Base-by-base conservation (phyloP, 2,329 filamentous ascomycete genomes). In the Alternaria novae-zelandiae region DNA sequence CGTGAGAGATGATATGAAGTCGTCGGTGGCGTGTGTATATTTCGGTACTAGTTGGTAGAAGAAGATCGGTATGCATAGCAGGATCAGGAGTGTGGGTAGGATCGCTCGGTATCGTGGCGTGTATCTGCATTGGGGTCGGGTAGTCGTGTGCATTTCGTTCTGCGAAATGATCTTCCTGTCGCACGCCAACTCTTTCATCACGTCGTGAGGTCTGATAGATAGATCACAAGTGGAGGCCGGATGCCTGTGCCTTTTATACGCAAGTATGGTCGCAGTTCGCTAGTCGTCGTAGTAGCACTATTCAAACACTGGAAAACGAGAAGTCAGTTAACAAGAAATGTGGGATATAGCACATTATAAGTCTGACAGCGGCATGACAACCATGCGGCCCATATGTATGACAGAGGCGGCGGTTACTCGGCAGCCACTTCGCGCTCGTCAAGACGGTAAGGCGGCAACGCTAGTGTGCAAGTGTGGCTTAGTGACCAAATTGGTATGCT, bases 11-110 rank as follows among this genome's bases (percentile, higher is more conserved):
- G 26, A 36, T 28, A 51, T n/a, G 12, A 60, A 17, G 3, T 12
- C n/a, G 28, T 56, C 50, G 15, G 51, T 46, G 6, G 45, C 26
- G 12, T 17, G 12, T 5, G 56, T 59, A n/a, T 54, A 58, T 13
- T 25, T 45, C 2, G 61, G 63, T 3, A 63, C 25, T 21, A 66
- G 51, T 10, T 63, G 59, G 43, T 65, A 65, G 55, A 65, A 50
- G 41, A 65, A 56, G 26, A 65, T 23, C n/a, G 61, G 59, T 36
- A 63, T 46, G 17, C 63, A 63, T 9, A 55, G 26, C 28, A 53
- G 32, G 41, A 63, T 12, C 30, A 65, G 59, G 6, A 63, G 15
- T 3, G 21, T 43, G 0, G 59, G 47, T 21, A 62, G 25, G 26
- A 63, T 20, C 11, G 51, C n/a, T 6, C 55, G 59, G 46, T 47